Evolutionary conservation across 1,139 yeast genomes (phyloP).

Genomic region (Debaryomyces nepalensis): DNA sequence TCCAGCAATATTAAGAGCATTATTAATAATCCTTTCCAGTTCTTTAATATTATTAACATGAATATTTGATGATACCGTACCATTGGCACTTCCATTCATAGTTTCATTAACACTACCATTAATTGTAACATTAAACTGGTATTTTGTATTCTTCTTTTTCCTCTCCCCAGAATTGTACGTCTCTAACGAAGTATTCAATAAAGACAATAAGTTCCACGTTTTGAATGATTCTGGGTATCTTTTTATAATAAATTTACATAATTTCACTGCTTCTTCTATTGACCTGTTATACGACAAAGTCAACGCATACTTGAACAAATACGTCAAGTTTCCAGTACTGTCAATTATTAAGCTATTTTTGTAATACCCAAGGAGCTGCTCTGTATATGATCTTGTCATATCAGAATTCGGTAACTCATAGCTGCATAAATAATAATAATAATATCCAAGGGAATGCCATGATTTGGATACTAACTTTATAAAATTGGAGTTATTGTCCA

Average conservation of each 20-base stretch:
- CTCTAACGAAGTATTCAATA: constrained; percentile 36
- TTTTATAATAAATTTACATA: constrained; percentile 49
- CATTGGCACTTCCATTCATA: constrained; percentile 1
- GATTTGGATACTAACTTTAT: constrained; percentile 39
- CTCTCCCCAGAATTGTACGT: constrained; percentile 24
- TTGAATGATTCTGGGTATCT: constrained; percentile 50
- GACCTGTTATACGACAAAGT: constrained; percentile 36
- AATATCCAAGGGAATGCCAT: constrained; percentile 46
- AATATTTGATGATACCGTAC: neutral
- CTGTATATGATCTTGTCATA: constrained; percentile 22
- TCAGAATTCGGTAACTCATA: constrained; percentile 33
- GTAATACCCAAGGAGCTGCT: constrained; percentile 30
- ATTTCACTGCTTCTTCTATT: constrained; percentile 36
- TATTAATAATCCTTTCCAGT: constrained; percentile 45
- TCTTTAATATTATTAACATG: constrained; percentile 24
- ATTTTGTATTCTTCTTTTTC: constrained; percentile 11
- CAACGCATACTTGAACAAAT: constrained; percentile 45
- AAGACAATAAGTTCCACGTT: constrained; percentile 50
- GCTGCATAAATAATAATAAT: constrained; percentile 34
- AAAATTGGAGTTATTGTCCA: constrained; percentile 35
- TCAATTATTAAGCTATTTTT: constrained; percentile 46
- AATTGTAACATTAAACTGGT: constrained; percentile 7
- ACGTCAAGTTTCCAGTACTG: constrained; percentile 39
- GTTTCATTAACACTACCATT: constrained; percentile 12
- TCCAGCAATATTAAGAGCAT: constrained; percentile 51